Evolutionary conservation across 257 asterid genomes (phyloP), one percentile per base, ranked within the genome.

Genomic region (Apocynum venetum): DNA sequence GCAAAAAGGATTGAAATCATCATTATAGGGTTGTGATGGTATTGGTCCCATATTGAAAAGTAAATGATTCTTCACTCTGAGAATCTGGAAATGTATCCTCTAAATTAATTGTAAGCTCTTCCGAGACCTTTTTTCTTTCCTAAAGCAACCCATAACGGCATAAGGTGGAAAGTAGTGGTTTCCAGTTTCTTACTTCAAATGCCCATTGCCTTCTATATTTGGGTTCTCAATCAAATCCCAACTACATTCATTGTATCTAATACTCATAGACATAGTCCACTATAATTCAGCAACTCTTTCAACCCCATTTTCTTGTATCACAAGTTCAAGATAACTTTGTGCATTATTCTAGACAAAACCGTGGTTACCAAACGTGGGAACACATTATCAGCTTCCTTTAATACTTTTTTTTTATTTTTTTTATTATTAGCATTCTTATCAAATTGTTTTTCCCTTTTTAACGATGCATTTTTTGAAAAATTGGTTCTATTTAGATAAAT

Each of bases 91-190:
- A 6, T 57, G 64, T 57, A 19, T 20, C 35, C 10, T 25, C 65
- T 25, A 59, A 59, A 59, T 35, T 35, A 53, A 15, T 53, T 53
- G 14, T 13, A 53, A 15, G n/a, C 59, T 60, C 40, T 4, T 60
- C 41, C 67, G 0, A 17, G 41, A 31, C 79, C 43, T 80, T 71
- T 56, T 69, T 70, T 71, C 25, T 71, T 41, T 56, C 57, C 38
- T 48, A 20, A 25, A 67, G 77, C 48, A 53, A 52, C 44, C 0
- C 17, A 2, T 12, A 17, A 31, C 67, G 78, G 64, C 59, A 40
- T n/a, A 80, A 59, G 85, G 78, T 82, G 84, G 86, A 79, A 82
- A 79, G 81, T 55, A 77, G 82, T 74, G 85, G 85, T 79, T 84
- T 74, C 53, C 74, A 69, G 82, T 79, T 84, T 77, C 51, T 41